A percentile compares a stretch with the other conserved stretches of the same genome.
Evolutionary conservation across 331 rosid genomes (phyloP).

Genomic region (Phaseolus coccineus): DNA sequence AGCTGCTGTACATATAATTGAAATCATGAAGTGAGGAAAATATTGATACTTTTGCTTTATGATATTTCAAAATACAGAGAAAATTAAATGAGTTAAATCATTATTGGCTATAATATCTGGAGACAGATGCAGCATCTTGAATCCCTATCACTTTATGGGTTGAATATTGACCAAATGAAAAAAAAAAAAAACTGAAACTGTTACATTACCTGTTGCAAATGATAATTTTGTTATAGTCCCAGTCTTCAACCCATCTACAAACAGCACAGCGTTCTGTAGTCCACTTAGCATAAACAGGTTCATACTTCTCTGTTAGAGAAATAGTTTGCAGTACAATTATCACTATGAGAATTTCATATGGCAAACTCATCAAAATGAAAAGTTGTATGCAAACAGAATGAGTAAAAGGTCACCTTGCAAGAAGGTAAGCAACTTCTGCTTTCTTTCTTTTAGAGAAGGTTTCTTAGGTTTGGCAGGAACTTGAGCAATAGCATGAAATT

Average conservation of each 20-base stretch:
- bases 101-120: slow-evolving; percentile 14
- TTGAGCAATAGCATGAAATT: slow-evolving; percentile 77
- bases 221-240: slow-evolving; percentile 98
- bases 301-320: slow-evolving; percentile 80
- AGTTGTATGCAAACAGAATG: slow-evolving; percentile 35
- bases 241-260: slow-evolving; percentile 99
- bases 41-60: neutral
- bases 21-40: slow-evolving; percentile 20
- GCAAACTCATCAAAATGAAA: slow-evolving; percentile 28
- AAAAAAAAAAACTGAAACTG: slow-evolving; percentile 29
- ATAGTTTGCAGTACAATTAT: slow-evolving; percentile 37
- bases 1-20: slow-evolving; percentile 9
- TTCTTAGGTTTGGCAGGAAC: slow-evolving; percentile 82
- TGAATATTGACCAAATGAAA: slow-evolving; percentile 32
- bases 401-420: slow-evolving; percentile 74
- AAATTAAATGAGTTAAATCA: slow-evolving; percentile 7
- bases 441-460: slow-evolving; percentile 88
- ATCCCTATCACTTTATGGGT: slow-evolving; percentile 13
- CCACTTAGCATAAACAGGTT: slow-evolving; percentile 96
- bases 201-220: slow-evolving; percentile 87
- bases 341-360: slow-evolving; percentile 34
- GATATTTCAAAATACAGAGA: slow-evolving; percentile 30
- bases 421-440: slow-evolving; percentile 85
- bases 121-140: slow-evolving; percentile 26
- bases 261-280: slow-evolving; percentile 99